Conservation (phyloP, 176 grass and related monocot species). For the Ensete glaucum region DNA sequence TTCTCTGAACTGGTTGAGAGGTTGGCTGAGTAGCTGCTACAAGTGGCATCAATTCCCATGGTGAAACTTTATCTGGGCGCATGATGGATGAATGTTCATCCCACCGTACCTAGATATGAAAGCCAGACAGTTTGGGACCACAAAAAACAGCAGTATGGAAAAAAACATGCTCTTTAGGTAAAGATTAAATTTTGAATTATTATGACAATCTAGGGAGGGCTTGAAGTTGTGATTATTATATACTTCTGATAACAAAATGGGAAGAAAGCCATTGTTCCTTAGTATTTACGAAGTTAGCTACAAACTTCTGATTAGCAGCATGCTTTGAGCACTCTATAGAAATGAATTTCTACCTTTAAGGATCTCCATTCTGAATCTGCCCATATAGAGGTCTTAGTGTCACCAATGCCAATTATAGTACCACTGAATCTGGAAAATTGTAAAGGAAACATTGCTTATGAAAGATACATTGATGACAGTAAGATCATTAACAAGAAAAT, state of each 20-base stretch:
- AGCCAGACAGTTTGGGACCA: neutral
- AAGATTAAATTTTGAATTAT: no score
- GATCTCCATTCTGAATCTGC: conserved; percentile 90
- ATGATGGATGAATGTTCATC: conserved; percentile 75
- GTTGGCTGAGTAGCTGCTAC: conserved; percentile 38
- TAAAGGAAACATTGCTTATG: conserved; percentile 5
- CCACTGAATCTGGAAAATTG: conserved; percentile 77
- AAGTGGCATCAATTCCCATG: conserved; percentile 83
- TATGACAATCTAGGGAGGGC: no score
- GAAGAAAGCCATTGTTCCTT: conserved; percentile 43
- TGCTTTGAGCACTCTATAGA: neutral
- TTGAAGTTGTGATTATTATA: no score
- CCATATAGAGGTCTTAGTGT: conserved; percentile 49
- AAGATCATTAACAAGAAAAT: conserved; percentile 7
- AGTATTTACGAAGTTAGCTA: conserved; percentile 21
- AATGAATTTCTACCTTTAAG: conserved; percentile 44
- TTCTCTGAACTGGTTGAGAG: conserved; percentile 41
- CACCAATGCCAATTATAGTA: conserved; percentile 64
- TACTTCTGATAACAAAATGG: neutral
- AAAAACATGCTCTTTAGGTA: no score
- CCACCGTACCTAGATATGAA: conserved; percentile 77
- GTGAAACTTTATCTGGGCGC: conserved; percentile 69
- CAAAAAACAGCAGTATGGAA: no score
- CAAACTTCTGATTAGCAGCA: conserved; percentile 39
- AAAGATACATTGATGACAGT: neutral